Base-by-base conservation (phyloP, 805 yeast genomes). In the Barnettozyma salicaria region DNA sequence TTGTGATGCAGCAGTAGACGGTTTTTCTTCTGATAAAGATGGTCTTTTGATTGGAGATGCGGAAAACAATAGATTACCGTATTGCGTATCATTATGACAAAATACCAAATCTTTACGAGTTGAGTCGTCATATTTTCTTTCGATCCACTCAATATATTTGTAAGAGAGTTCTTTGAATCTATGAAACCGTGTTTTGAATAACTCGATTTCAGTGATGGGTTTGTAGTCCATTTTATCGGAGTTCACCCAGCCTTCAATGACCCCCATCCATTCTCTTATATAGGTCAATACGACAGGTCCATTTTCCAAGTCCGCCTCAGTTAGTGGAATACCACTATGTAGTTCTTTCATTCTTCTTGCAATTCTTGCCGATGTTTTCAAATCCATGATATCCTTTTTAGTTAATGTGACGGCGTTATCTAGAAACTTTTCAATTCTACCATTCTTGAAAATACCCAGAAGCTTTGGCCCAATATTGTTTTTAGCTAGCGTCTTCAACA, bases 261-360 rank as follows among this genome's bases (percentile, higher is more conserved):
- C 55, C 5, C 56, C 48, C 17, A 74, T 45, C 98, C 98, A 92
- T 49, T 78, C 81, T 37, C 67, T 67, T 44, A 88, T 76, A 39
- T 76, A 68, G 25, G 55, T 58, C 90, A 95, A 88, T 7, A 74
- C 70, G 33, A 68, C 65, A 0, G 97, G 84, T 1, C 92, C 83
- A 11, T 56, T 56, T 6, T 55, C 57, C 30, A 67, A 63, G 50
- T 88, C 96, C 4, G 61, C 63, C 3, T 60, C 56, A 17, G 74
- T 70, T 36, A 92, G 63, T 11, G 74, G 76, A 16, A 92, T 78
- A 51, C 90, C 89, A 39, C 69, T 70, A 55, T 92, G 98, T 39
- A 92, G 68, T 49, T 92, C 97, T 53, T 89, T 81, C 97, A 92
- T 92, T 65, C 98, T 80, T 66, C 95, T 78, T 11, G 96, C 97